A percentile compares a stretch with the other conserved stretches of the same genome.
phyloP scores from a whole-genome alignment of 352 stramenopile genomes.

The Phytophthora citrophthora region DNA sequence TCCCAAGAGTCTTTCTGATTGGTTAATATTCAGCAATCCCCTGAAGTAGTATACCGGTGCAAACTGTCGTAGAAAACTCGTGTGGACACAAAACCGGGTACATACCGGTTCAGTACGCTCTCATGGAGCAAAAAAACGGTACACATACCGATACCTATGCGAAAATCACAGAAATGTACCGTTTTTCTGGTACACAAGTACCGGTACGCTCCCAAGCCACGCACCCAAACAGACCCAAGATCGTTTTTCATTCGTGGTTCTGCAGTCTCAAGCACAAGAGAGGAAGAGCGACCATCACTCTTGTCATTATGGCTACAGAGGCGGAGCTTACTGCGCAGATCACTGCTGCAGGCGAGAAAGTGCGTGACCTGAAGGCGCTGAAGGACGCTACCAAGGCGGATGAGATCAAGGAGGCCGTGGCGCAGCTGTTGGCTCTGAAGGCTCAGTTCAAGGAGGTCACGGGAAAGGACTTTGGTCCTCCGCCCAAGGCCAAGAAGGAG shows the following conservation, averaged over 20 bases:
- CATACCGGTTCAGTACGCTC: not conserved
- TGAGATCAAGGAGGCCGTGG: slow-evolving; percentile 57
- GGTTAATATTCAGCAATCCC: slow-evolving; percentile 1
- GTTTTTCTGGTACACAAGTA: not conserved
- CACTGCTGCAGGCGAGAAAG: slow-evolving; percentile 69
- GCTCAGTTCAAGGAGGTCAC: slow-evolving; percentile 77
- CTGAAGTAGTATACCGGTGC: no score
- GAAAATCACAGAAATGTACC: not conserved
- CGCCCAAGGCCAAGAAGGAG: slow-evolving; percentile 68
- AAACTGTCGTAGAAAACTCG: no score
- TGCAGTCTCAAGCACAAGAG: slow-evolving; percentile 24
- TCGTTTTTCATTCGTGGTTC: slow-evolving; percentile 44
- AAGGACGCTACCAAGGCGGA: slow-evolving; percentile 62
- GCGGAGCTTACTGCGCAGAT: slow-evolving; percentile 66
- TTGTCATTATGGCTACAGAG: slow-evolving; percentile 49
- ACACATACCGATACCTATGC: not conserved
- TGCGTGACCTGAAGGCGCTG: slow-evolving; percentile 70
- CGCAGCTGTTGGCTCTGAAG: slow-evolving; percentile 75
- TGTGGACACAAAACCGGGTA: no score
- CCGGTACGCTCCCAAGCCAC: slow-evolving; percentile 23
- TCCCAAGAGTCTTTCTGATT: not conserved
- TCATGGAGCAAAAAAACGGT: slow-evolving; percentile 1
- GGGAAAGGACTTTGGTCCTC: slow-evolving; percentile 73
- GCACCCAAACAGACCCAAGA: slow-evolving; percentile 10
- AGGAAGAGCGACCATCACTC: not conserved